phyloP scores from a whole-genome alignment of 139 green algal species.

The Chlamydomonas incerta region DNA sequence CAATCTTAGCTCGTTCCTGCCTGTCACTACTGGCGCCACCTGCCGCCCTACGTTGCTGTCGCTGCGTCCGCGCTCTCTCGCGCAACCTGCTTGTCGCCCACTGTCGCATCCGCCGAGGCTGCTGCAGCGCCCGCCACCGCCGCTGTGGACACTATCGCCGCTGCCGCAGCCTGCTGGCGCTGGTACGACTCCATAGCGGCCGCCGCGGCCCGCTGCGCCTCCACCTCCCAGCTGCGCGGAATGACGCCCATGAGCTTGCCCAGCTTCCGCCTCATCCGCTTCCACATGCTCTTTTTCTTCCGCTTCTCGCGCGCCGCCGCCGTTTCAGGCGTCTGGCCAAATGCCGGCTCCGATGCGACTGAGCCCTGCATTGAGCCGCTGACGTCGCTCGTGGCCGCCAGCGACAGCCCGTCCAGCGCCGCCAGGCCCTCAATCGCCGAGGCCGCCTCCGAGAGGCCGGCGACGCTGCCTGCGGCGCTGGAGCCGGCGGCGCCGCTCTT shows the following conservation, averaged over 20 bases:
- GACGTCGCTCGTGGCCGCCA: background rate
- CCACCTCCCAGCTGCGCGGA: slow-evolving; percentile 17
- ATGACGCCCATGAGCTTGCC: slow-evolving; percentile 29
- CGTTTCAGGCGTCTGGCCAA: too few relatives aligned
- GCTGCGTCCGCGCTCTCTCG: too few relatives aligned
- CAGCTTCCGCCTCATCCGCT: slow-evolving; percentile 28
- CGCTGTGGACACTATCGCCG: too few relatives aligned
- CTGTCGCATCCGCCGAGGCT: background rate
- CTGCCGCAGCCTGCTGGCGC: background rate
- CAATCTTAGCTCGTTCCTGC: too few relatives aligned
- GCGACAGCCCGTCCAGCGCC: background rate
- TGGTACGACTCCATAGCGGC: background rate
- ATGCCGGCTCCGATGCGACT: background rate
- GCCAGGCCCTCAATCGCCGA: slow-evolving; percentile 10
- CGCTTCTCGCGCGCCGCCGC: background rate
- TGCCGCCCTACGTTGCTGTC: too few relatives aligned
- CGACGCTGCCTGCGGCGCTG: background rate
- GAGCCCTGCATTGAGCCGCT: background rate
- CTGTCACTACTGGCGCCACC: too few relatives aligned
- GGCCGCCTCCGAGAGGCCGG: background rate
- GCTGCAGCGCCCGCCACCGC: background rate
- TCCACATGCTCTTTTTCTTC: slow-evolving; percentile 23
- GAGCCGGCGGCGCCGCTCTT: background rate
- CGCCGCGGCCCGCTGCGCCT: background rate
- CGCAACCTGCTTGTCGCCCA: too few relatives aligned